Conservation (phyloP, 306 rosid genomes). For the Quercus mongolica region DNA sequence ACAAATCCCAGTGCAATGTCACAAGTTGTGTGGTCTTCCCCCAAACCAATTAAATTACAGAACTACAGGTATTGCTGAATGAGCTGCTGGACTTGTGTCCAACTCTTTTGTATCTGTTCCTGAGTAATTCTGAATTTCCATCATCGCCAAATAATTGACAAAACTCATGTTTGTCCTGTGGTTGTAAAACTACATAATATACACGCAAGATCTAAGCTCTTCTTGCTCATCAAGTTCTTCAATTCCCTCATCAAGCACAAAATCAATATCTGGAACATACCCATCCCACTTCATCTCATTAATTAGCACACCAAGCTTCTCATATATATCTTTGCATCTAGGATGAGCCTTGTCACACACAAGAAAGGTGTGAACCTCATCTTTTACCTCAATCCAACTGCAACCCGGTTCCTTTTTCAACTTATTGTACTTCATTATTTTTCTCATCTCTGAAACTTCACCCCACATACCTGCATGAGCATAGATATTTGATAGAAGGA, state of each 20-base stretch:
- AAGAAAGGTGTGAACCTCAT: constrained; percentile 69
- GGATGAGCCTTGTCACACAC: constrained; percentile 92
- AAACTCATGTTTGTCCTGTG: background rate
- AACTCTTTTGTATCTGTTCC: background rate
- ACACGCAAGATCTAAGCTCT: background rate
- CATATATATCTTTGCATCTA: constrained; percentile 56
- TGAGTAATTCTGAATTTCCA: background rate
- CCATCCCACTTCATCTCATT: constrained; percentile 67
- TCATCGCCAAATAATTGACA: background rate
- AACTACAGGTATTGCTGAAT: background rate
- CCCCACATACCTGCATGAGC: constrained; percentile 78
- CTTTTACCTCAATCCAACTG: constrained; percentile 91
- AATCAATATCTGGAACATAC: constrained; percentile 35
- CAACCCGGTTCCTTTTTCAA: constrained; percentile 90
- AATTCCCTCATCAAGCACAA: constrained; percentile 38
- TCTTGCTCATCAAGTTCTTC: constrained; percentile 35
- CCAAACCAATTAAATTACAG: background rate
- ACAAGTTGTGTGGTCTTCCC: background rate
- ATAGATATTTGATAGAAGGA: constrained; percentile 67
- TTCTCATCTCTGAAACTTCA: constrained; percentile 64
- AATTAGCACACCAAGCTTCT: constrained; percentile 50
- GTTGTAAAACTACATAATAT: background rate
- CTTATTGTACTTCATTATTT: constrained; percentile 53
- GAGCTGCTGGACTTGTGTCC: background rate
- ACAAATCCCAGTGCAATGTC: background rate